These are phyloP conservation scores for Aspergillus incahuasiensis DNA, from an alignment of 495 filamentous ascomycete species.

Conservation along the genomic window DNA sequence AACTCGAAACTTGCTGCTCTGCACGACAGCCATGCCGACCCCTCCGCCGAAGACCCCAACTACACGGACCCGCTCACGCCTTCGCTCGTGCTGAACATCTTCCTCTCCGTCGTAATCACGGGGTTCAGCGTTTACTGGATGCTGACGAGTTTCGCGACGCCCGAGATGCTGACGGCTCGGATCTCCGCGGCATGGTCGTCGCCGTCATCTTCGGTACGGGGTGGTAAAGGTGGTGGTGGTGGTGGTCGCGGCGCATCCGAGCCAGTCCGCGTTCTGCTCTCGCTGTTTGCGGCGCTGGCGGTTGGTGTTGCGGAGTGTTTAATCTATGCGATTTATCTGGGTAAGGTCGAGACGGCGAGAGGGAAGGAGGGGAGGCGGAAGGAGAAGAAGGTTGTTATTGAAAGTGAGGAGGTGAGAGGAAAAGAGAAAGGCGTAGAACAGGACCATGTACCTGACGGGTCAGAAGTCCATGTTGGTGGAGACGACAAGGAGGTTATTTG, in stretches of 20 bases:
- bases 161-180: slow-evolving; percentile 18
- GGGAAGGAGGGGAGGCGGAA: slow-evolving; percentile 55
- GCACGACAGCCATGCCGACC: slow-evolving; percentile 26
- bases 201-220: slow-evolving; percentile 22
- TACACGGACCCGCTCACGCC: slow-evolving; percentile 42
- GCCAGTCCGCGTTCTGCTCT: slow-evolving; percentile 36
- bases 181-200: slow-evolving; percentile 48
- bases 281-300: slow-evolving; percentile 40
- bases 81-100: slow-evolving; percentile 44
- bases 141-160: slow-evolving; percentile 53
- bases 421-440: not conserved
- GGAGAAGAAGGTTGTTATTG: slow-evolving; percentile 72
- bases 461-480: slow-evolving; percentile 7
- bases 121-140: slow-evolving; percentile 45
- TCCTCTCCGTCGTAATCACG: slow-evolving; percentile 43
- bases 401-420: slow-evolving; percentile 31
- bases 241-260: slow-evolving; percentile 30
- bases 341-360: slow-evolving; percentile 70
- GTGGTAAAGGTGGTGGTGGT: slow-evolving; percentile 22
- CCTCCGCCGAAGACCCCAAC: slow-evolving; percentile 36
- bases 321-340: slow-evolving; percentile 81
- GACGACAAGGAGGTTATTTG: slow-evolving; percentile 40
- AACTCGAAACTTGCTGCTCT: slow-evolving; percentile 24
- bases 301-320: slow-evolving; percentile 85
- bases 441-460: not conserved